Evolutionary conservation across 768 basidiomycete genomes (phyloP), one percentile per base, ranked within the genome.

Genomic region (Mycena galericulata): DNA sequence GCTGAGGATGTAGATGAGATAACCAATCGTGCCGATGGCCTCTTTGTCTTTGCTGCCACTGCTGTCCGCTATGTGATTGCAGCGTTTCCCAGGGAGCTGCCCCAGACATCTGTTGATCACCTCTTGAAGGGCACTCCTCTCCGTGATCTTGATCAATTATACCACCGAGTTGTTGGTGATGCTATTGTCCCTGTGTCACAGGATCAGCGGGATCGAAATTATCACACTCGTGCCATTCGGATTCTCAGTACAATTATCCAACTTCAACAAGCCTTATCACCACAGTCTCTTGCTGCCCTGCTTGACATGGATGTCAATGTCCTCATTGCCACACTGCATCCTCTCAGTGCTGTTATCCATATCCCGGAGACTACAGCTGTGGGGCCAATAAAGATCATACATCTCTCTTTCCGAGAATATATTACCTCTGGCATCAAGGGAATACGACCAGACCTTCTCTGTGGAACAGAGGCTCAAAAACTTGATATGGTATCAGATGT

Each of bases 331-430:
- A 34, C 50, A 27, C 30, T 50, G 20, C 29, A n/a, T 4, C 57
- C n/a, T 32, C 30, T 58, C n/a, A 58, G 43, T 24, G 43, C 58
- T 26, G 58, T 59, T 8, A 22, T 59, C 9, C 45, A 5, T 26
- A 4, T 59, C 22, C 58, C 58, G 3, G 58, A 30, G 1, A 24
- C 6, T 7, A 1, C 14, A 8, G 38, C 18, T 45, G 30, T 20
- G 2, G 58, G 45, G 7, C 4, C 32, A n/a, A 47, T 59, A 24
- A 27, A 32, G 15, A 59, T 59, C 22, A 47, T 59, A 47, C 58
- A 59, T 24, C 45, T 59, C 22, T 59, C 58, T 24, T 59, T 59
- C 24, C 45, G 45, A 10, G 58, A 59, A 47, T 59, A 47, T 32
- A 32, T 59, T 22, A 26, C 58, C 34, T 5, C 0, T 12, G 26